Conservation (phyloP, 2,329 filamentous ascomycete genomes). For the Colletotrichum incanum region DNA sequence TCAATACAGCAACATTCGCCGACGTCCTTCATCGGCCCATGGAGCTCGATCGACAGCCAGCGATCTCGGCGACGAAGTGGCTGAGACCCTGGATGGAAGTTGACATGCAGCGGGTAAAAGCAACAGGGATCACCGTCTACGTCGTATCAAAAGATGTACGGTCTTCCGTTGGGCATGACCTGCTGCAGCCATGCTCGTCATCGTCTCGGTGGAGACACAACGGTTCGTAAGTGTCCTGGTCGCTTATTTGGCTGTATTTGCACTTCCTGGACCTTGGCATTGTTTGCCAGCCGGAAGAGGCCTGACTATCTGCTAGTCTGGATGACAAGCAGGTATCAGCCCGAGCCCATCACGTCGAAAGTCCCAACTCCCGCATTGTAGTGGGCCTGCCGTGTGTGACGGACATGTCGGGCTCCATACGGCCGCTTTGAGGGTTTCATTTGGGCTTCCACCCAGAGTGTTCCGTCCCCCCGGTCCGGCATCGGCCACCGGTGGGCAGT, state of each 20-base stretch:
- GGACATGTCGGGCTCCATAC: slow-evolving; percentile 28
- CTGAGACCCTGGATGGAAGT: slow-evolving; percentile 3
- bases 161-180: slow-evolving; percentile 13
- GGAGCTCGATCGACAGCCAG: neutral
- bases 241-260: slow-evolving; percentile 9
- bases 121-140: neutral
- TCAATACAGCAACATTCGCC: slow-evolving; percentile 5
- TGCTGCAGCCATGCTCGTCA: slow-evolving; percentile 29
- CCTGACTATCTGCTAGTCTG: neutral
- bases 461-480: slow-evolving; percentile 1
- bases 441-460: slow-evolving; percentile 28
- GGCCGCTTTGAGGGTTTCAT: slow-evolving; percentile 19
- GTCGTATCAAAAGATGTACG: slow-evolving; percentile 15
- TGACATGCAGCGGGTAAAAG: slow-evolving; percentile 14
- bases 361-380: slow-evolving; percentile 35
- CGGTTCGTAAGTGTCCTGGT: neutral
- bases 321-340: slow-evolving; percentile 20
- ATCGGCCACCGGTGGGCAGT: slow-evolving; percentile 1
- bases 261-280: neutral
- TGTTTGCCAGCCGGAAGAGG: slow-evolving; percentile 10
- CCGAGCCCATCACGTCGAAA: slow-evolving; percentile 22
- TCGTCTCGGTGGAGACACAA: neutral
- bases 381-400: slow-evolving; percentile 35
- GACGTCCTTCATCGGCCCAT: neutral
- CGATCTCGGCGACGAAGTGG: neutral